Base-by-base conservation (phyloP, 2,329 filamentous ascomycete species). In the Cordyceps fumosorosea region DNA sequence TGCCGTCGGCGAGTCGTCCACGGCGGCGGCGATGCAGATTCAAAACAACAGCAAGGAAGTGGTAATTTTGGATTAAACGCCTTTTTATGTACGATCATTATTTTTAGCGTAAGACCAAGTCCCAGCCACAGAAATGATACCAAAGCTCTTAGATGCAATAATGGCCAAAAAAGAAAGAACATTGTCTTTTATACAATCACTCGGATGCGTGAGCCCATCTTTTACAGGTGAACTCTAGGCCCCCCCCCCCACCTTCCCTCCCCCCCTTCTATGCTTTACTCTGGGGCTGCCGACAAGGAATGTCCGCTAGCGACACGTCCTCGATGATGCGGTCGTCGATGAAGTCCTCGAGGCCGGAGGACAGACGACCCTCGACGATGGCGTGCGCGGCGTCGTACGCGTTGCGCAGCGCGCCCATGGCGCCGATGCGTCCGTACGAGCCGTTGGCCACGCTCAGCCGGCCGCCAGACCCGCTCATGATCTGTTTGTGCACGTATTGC, bases 401-500 rank as follows among this genome's bases (percentile, higher is more conserved):
- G n/a, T 81, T 77, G 62, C 83, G 79, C 66, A 86, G 74, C 61
- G 79, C 75, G 12, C 77, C 77, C 66, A 82, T 73, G 51, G 82
- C 79, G 51, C 84, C 84, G 42, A 84, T 77, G 24, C 71, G 69
- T 26, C 77, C 77, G 72, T 83, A 86, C 58, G 81, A 83, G 44
- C 81, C 79, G 4, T 83, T 83, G 0, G 78, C 81, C 20, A 95
- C 86, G 63, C 85, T 81, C 32, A 96, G 76, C 14, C 81, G 78
- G 16, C 88, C 86, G 10, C 80, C 72, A 71, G 87, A 96, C 5
- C 77, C 75, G 3, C 76, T 64, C 37, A 75, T 70, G 5, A 91
- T 78, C 58, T 87, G 78, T 2, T 74, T 68, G 67, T 87, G 80
- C 1, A 87, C 83, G 2, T 73, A 71, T 24, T 74, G 75, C 78